These are phyloP conservation scores for Apiospora hydei DNA, from an alignment of 2,329 filamentous ascomycete genomes.

Conservation along the genomic window DNA sequence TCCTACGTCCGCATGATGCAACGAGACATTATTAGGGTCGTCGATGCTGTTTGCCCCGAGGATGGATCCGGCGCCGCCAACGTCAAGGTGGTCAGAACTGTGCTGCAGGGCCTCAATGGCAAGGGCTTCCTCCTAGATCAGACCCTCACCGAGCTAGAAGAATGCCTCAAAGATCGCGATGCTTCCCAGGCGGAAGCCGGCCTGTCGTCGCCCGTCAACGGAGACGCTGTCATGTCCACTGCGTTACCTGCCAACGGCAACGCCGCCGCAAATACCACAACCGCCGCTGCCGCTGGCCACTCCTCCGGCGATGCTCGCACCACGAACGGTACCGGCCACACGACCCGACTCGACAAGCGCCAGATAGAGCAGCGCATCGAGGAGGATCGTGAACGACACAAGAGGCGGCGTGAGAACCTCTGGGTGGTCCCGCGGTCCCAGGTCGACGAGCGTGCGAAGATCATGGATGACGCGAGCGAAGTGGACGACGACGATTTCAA, in stretches of 20 bases:
- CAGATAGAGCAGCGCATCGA: slow-evolving; percentile 97
- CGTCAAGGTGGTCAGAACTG: slow-evolving; percentile 88
- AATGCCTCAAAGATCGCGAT: slow-evolving; percentile 82
- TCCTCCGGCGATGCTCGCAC: slow-evolving; percentile 43
- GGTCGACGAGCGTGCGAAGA: slow-evolving; percentile 76
- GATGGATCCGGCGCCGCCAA: slow-evolving; percentile 91
- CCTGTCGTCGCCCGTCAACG: slow-evolving; percentile 56
- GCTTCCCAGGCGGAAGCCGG: slow-evolving; percentile 64
- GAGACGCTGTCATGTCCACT: slow-evolving; percentile 48
- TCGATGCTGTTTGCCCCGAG: slow-evolving; percentile 89
- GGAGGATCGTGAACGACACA: slow-evolving; percentile 94
- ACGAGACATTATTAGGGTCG: slow-evolving; percentile 87
- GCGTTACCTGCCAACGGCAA: slow-evolving; percentile 39
- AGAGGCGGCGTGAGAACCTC: slow-evolving; percentile 87
- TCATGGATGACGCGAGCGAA: slow-evolving; percentile 89
- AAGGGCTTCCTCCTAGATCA: slow-evolving; percentile 78
- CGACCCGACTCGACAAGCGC: slow-evolving; percentile 71
- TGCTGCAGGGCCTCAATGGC: slow-evolving; percentile 72
- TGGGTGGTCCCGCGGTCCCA: slow-evolving; percentile 80
- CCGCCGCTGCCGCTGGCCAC: slow-evolving; percentile 43
- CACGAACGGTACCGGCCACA: slow-evolving; percentile 38
- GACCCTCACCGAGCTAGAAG: slow-evolving; percentile 81
- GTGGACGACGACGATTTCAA: slow-evolving; percentile 86
- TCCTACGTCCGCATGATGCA: slow-evolving; percentile 95
- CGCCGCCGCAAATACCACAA: slow-evolving; percentile 39